phyloP scores from a whole-genome alignment of 2,329 filamentous ascomycete species.

The Triangularia setosa region DNA sequence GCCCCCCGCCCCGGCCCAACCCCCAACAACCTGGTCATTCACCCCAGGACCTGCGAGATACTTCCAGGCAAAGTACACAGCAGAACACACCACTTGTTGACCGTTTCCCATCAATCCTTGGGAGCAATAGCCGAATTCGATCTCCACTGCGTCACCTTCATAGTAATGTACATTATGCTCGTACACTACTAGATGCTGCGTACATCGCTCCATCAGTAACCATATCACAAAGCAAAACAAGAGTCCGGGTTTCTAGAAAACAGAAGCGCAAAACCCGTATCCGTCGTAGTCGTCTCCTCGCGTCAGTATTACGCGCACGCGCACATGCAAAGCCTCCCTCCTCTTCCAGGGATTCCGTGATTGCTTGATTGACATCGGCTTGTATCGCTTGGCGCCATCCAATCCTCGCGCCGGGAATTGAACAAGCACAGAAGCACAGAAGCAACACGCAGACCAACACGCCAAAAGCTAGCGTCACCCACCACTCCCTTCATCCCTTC shows the following conservation, averaged over 20 bases:
- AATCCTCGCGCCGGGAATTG: slow-evolving; percentile 2
- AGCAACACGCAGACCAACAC: background rate
- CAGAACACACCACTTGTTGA: background rate
- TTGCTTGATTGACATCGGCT: slow-evolving; percentile 7
- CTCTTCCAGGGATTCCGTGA: slow-evolving; percentile 1
- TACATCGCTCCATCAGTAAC: background rate
- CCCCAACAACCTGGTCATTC: background rate
- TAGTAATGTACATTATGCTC: background rate
- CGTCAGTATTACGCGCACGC: background rate
- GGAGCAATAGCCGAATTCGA: background rate
- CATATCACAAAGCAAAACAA: background rate
- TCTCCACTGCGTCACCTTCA: background rate
- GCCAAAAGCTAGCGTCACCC: background rate
- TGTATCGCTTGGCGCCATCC: slow-evolving; percentile 3
- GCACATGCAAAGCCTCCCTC: background rate
- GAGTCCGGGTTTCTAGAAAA: background rate
- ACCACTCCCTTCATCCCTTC: background rate
- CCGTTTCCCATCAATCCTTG: background rate
- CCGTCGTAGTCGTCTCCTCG: background rate
- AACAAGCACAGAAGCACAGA: background rate
- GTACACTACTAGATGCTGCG: background rate
- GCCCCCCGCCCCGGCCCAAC: slow-evolving; percentile 1
- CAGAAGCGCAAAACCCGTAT: background rate
- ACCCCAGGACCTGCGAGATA: slow-evolving; percentile 6
- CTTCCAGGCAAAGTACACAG: slow-evolving; percentile 4